These are phyloP conservation scores for Sporisorium iseilematis-ciliati DNA, from an alignment of 1,284 basidiomycete genomes.

Conservation along the genomic window DNA sequence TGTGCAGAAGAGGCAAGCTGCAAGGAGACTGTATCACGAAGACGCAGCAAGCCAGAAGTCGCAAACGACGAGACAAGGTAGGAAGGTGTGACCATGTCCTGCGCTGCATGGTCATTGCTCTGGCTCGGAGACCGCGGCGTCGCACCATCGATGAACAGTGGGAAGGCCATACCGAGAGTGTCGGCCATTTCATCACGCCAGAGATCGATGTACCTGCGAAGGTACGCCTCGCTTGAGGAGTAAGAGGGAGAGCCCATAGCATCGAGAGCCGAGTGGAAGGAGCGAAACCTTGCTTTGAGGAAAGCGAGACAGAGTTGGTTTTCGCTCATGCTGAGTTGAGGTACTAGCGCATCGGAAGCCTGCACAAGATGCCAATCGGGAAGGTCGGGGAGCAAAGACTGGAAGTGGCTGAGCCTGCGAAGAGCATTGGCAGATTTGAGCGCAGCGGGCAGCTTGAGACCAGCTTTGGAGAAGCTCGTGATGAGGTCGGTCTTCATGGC, in stretches of 20 bases:
- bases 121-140: background rate
- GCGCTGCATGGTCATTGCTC: too few species aligned
- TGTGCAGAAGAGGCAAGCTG: conserved; percentile 22
- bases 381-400: conserved; percentile 15
- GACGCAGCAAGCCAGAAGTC: conserved; percentile 19
- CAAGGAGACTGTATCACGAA: conserved; percentile 18
- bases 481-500: conserved; percentile 77
- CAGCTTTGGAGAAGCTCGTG: conserved; percentile 81
- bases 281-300: conserved; percentile 76
- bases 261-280: conserved; percentile 73
- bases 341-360: background rate
- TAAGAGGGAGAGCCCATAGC: conserved; percentile 34
- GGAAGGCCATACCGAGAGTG: conserved; percentile 86
- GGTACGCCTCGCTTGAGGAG: conserved; percentile 32
- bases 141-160: conserved; percentile 84
- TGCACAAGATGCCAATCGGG: conserved; percentile 12
- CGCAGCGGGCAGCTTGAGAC: conserved; percentile 83
- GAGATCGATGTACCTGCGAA: conserved; percentile 81
- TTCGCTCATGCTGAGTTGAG: conserved; percentile 73
- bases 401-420: conserved; percentile 77
- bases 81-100: conserved; percentile 22
- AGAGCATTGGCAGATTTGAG: conserved; percentile 89
- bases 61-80: conserved; percentile 46
- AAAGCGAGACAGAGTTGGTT: conserved; percentile 78
- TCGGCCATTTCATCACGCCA: conserved; percentile 94